Base-by-base conservation (phyloP, 2,329 filamentous ascomycete species). In the Ophidiomyces ophidiicola region DNA sequence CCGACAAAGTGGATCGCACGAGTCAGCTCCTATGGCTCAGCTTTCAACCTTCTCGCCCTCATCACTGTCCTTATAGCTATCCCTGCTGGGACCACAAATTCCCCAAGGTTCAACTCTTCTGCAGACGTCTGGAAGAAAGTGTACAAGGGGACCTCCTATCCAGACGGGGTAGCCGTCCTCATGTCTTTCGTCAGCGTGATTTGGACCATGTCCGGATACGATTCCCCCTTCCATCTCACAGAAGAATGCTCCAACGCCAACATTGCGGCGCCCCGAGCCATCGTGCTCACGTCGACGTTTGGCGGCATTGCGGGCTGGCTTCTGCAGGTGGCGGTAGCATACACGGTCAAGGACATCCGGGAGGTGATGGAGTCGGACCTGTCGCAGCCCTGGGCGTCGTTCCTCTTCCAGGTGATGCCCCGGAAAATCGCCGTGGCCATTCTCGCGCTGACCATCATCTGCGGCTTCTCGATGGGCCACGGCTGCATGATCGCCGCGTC, bases 171-270 rank as follows among this genome's bases (percentile, higher is more conserved):
- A 14, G 71, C 76, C 0, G 68, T 83, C 0, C 63, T 84, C 18
- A 82, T 83, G 78, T 74, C 70, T 15, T 85, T 84, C 54, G 70
- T 81, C 30, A 70, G 71, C 19, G 77, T 80, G 23, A 79, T 81
- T 46, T 80, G 76, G 76, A 80, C 76, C 4, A 78, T 77, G 69
- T 67, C 67, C 4, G 76, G 77, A 28, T 81, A 80, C 53, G 78
- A 82, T 55, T 70, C 70, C 0, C 74, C 78, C 0, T 83, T 83
- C 55, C 80, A 84, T 58, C 59, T 84, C n/a, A 71, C 75, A 3
- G 80, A 85, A 53, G 80, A 85, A 57, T 84, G 80, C 57, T 77
- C 74, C 44, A 84, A 84, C 48, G 80, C 80, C 19, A 76, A 72
- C 48, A 60, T 83, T 32, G 79, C 80, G 20, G 72, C 77, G 6